Base-by-base conservation (phyloP, 129 eudicot genomes). In the Glebionis coronaria region DNA sequence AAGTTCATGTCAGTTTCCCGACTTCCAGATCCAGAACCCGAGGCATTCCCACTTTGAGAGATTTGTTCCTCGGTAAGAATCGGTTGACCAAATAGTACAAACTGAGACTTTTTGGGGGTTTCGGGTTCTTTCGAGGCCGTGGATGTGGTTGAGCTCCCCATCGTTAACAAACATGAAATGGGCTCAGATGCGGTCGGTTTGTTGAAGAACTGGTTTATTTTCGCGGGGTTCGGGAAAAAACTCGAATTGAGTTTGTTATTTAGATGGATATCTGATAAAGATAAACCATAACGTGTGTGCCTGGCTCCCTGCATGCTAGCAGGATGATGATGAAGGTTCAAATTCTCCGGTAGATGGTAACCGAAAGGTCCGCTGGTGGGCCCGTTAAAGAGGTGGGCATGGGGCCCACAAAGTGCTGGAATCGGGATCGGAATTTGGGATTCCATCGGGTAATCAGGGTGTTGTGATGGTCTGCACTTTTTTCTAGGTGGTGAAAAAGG, bases 251-350 rank as follows among this genome's bases (percentile, higher is more conserved):
- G 69, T 60, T 79, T 75, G 68, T 51, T 85, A 67, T 81, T 82
- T 61, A 82, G 66, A 76, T 88, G 91, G 79, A 84, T 73, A 86
- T 88, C 88, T 66, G 95, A 76, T 70, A 88, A 73, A 44, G 91
- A 79, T 79, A 93, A 77, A 78, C 91, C 89, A 15, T 80, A 84
- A 73, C 82, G 98, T 70, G 86, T 82, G 80, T 93, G 98, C 98
- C 98, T 93, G 98, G 98, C 98, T 88, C 98, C 98, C 98, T 93
- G 98, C 88, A 93, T 93, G 98, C 98, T 90, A 83, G 98, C 96
- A 88, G 98, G 95, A 82, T 55, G 82, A 82, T 55, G 82, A 59
- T 70, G 82, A 60, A 77, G 72, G 82, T 75, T 76, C 47, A 76
- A 52, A 76, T 76, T 88, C 72, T 85, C 87, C 49, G 90, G 82